Conservation (phyloP, 2,329 filamentous ascomycete species). For the Trichophyton simii region DNA sequence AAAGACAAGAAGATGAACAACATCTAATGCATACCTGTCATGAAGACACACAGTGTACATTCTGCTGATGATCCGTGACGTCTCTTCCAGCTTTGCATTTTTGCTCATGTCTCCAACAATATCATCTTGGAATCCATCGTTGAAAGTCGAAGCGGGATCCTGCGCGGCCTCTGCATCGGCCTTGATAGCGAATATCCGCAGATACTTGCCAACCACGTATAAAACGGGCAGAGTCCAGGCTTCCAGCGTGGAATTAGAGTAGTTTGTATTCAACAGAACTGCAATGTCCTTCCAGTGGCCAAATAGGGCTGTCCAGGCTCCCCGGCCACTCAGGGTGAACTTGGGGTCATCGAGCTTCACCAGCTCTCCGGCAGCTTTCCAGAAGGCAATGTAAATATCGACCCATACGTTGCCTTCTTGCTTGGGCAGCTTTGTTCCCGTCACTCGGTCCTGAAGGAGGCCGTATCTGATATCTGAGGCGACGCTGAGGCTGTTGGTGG, state of each 20-base stretch:
- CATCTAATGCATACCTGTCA: slow-evolving; percentile 54
- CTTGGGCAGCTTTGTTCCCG: slow-evolving; percentile 43
- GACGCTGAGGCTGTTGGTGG: slow-evolving; percentile 53
- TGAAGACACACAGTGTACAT: slow-evolving; percentile 84
- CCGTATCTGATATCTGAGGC: slow-evolving; percentile 58
- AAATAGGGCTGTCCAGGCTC: slow-evolving; percentile 69
- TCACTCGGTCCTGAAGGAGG: slow-evolving; percentile 52
- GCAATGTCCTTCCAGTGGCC: slow-evolving; percentile 79
- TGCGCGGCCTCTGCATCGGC: slow-evolving; percentile 60
- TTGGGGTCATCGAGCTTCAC: slow-evolving; percentile 49
- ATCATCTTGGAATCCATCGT: slow-evolving; percentile 59
- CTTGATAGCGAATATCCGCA: slow-evolving; percentile 79
- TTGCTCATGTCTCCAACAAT: slow-evolving; percentile 63
- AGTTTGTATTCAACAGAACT: slow-evolving; percentile 65
- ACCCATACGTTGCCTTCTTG: slow-evolving; percentile 70
- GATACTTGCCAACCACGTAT: slow-evolving; percentile 74
- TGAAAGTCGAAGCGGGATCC: slow-evolving; percentile 35
- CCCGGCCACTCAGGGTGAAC: slow-evolving; percentile 12
- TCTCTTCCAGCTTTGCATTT: slow-evolving; percentile 79
- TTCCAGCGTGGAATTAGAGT: slow-evolving; percentile 61
- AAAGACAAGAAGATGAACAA: not conserved
- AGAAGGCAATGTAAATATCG: slow-evolving; percentile 72
- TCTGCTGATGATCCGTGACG: slow-evolving; percentile 76
- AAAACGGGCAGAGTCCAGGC: slow-evolving; percentile 89
- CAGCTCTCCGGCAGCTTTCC: slow-evolving; percentile 67